Evolutionary conservation across 2,329 filamentous ascomycete genomes (phyloP).

Genomic region (Alternaria atra): DNA sequence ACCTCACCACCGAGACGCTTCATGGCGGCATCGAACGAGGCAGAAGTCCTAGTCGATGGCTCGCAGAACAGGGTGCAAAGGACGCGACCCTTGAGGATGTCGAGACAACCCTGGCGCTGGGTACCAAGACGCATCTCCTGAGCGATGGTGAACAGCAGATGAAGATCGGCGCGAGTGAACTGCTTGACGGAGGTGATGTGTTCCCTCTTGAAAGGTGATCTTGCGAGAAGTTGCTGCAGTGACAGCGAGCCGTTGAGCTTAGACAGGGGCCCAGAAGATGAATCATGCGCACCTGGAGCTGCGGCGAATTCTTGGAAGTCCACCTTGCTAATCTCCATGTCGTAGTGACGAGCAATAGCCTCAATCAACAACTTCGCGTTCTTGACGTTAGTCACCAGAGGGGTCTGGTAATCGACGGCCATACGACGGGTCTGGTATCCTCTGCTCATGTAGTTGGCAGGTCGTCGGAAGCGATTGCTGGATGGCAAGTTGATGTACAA

Average conservation of each 20-base stretch:
- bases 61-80: conserved; percentile 97
- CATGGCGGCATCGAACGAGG: conserved; percentile 98
- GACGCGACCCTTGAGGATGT: conserved; percentile 84
- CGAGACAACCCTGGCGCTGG: conserved; percentile 87
- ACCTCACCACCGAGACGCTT: conserved; percentile 93
- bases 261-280: conserved; percentile 53
- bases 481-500: conserved; percentile 99
- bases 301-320: conserved; percentile 86
- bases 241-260: conserved; percentile 65
- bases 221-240: conserved; percentile 76
- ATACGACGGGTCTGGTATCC: conserved; percentile 96
- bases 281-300: conserved; percentile 45
- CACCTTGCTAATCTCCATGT: conserved; percentile 80
- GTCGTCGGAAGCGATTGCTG: conserved; percentile 94
- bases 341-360: conserved; percentile 88
- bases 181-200: conserved; percentile 93
- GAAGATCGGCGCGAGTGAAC: conserved; percentile 86
- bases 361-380: conserved; percentile 98
- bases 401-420: conserved; percentile 98
- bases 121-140: conserved; percentile 98
- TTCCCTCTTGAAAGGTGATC: conserved; percentile 86
- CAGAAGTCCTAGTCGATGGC: conserved; percentile 92
- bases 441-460: conserved; percentile 98
- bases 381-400: conserved; percentile 98
- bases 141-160: conserved; percentile 93